phyloP scores from a whole-genome alignment of 495 filamentous ascomycete genomes.

The Xylaria sp. region DNA sequence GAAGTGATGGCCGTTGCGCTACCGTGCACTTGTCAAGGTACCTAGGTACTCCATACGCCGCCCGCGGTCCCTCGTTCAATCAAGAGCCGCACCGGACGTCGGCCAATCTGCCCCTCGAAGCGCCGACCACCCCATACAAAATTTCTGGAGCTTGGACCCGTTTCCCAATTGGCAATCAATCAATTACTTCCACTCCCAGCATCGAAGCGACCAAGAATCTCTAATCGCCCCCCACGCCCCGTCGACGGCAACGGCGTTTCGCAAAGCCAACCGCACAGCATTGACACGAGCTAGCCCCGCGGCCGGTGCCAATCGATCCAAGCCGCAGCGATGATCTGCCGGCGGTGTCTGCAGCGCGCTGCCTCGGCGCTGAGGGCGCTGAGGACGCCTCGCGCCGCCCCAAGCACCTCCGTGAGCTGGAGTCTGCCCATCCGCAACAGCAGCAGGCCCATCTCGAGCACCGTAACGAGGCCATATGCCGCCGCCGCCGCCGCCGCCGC shows the following conservation, averaged over 20 bases:
- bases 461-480: conserved; percentile 36
- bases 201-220: conserved; percentile 4
- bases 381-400: conserved; percentile 29
- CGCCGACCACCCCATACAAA: conserved; percentile 49
- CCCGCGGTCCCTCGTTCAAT: too few relatives aligned
- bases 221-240: conserved; percentile 1
- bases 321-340: conserved; percentile 52
- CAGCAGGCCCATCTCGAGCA: conserved; percentile 43
- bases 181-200: not conserved
- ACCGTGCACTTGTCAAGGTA: not conserved
- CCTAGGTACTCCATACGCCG: too few relatives aligned
- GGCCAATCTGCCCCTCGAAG: conserved; percentile 35
- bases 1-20: not conserved
- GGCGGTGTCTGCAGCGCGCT: conserved; percentile 52
- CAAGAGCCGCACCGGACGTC: conserved; percentile 23
- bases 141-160: conserved; percentile 48
- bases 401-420: conserved; percentile 24
- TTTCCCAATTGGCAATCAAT: not conserved
- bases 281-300: not conserved
- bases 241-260: not conserved
- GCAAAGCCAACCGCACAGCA: not conserved
- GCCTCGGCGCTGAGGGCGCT: conserved; percentile 42
- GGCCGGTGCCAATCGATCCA: not conserved
- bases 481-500: conserved; percentile 35
- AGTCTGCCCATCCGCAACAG: conserved; percentile 17